Evolutionary conservation across 2,329 filamentous ascomycete genomes (phyloP).

Genomic region (Trichophyton schoenleinii): DNA sequence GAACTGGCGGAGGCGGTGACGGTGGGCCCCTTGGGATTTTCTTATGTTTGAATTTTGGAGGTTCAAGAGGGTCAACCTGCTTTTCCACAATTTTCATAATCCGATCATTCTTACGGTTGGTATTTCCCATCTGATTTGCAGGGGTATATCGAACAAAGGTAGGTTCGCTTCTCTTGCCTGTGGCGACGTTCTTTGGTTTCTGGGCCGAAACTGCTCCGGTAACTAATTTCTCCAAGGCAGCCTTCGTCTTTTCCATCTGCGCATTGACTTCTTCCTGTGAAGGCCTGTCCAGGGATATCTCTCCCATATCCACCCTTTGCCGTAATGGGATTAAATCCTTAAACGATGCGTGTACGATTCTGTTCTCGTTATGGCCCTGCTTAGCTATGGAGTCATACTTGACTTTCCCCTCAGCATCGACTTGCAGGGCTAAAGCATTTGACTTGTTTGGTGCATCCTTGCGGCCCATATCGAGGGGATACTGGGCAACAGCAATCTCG

Average conservation of each 20-base stretch:
- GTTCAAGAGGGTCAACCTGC: constrained; percentile 89
- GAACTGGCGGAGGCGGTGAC: constrained; percentile 80
- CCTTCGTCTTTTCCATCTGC: constrained; percentile 77
- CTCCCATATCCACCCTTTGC: constrained; percentile 83
- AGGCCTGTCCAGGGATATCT: constrained; percentile 75
- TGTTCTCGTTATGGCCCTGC: constrained; percentile 69
- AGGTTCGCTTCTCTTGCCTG: constrained; percentile 65
- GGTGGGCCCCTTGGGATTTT: constrained; percentile 90
- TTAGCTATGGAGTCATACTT: constrained; percentile 93
- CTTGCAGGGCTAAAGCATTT: constrained; percentile 84
- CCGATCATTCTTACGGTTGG: constrained; percentile 72
- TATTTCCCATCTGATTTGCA: constrained; percentile 90
- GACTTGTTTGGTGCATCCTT: constrained; percentile 56
- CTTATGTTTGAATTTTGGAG: constrained; percentile 97
- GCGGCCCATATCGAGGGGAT: constrained; percentile 87
- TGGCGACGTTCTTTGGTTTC: constrained; percentile 89
- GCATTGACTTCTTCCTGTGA: constrained; percentile 71
- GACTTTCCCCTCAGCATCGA: constrained; percentile 81
- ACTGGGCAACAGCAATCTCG: constrained; percentile 85
- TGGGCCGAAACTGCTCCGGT: constrained; percentile 79
- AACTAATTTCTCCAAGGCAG: constrained; percentile 69
- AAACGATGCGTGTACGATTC: constrained; percentile 88
- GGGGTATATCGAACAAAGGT: constrained; percentile 95
- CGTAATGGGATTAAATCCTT: constrained; percentile 91
- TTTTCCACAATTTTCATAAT: constrained; percentile 98